Conservation (phyloP, 257 asterid genomes). For the Scutellaria barbata region DNA sequence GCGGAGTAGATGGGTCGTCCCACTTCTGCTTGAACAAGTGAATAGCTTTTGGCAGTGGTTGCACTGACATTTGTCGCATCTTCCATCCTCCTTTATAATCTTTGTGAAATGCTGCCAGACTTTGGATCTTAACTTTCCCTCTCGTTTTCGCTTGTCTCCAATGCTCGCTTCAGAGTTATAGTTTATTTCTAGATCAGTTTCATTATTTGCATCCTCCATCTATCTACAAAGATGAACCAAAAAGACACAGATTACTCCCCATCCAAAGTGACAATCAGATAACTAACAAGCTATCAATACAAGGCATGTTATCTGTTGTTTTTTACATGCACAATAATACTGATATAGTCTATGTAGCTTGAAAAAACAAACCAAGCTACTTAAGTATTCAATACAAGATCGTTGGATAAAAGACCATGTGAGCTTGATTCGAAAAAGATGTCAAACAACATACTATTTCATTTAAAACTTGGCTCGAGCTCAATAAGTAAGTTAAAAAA, state of each 20-base stretch:
- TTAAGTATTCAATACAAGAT: neutral
- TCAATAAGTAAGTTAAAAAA: neutral
- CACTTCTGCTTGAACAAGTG: constrained; percentile 74
- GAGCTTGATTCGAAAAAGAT: neutral
- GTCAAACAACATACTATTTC: neutral
- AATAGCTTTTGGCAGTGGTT: constrained; percentile 79
- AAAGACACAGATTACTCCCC: neutral
- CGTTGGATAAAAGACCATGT: neutral
- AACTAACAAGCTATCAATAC: neutral
- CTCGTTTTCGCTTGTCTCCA: constrained; percentile 74
- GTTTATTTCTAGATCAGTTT: constrained; percentile 50
- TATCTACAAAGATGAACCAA: constrained; percentile 25
- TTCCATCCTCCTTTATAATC: constrained; percentile 78
- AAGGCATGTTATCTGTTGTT: neutral
- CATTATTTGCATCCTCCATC: constrained; percentile 62
- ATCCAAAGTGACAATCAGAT: constrained; percentile 3
- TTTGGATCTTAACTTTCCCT: constrained; percentile 70
- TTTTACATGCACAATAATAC: neutral
- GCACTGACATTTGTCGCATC: constrained; percentile 74
- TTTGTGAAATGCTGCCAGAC: constrained; percentile 95
- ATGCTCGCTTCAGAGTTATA: constrained; percentile 62
- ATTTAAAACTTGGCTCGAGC: neutral
- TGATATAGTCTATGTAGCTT: neutral
- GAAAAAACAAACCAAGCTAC: neutral
- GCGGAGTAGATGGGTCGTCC: constrained; percentile 91